Evolutionary conservation across 306 rosid species (phyloP).

Genomic region (Fagus crenata): DNA sequence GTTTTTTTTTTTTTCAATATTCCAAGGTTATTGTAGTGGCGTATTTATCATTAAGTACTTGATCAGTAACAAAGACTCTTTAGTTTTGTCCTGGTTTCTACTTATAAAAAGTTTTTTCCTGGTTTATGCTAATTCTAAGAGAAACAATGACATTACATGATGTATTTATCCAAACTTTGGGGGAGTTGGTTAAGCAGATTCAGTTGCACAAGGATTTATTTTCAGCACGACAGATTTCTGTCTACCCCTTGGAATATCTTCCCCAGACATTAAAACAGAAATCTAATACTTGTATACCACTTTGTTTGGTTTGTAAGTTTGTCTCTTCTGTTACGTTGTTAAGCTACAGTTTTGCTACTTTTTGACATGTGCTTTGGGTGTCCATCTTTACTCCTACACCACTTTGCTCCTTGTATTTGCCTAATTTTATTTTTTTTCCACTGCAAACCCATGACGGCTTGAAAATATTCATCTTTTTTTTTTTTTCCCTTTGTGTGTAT

Average conservation of each 20-base stretch:
- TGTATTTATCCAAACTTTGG: slow-evolving; percentile 21
- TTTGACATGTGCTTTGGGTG: neutral
- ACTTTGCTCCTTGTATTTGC: too few relatives aligned
- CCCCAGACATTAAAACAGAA: slow-evolving; percentile 42
- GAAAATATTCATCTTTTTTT: neutral
- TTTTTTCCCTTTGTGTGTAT: too few relatives aligned
- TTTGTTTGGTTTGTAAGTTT: slow-evolving; percentile 55
- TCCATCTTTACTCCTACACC: neutral
- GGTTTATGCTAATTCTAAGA: neutral
- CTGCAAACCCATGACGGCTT: neutral
- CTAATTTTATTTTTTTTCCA: neutral
- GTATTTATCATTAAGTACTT: neutral
- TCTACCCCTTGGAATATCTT: slow-evolving; percentile 27
- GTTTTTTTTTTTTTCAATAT: neutral
- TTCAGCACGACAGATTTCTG: slow-evolving; percentile 20
- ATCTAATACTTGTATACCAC: slow-evolving; percentile 51
- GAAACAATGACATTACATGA: neutral
- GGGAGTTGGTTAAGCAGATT: slow-evolving; percentile 36
- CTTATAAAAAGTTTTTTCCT: too few relatives aligned
- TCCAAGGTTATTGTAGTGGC: neutral
- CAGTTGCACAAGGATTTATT: slow-evolving; percentile 27
- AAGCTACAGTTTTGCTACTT: neutral
- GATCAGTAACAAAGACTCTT: neutral
- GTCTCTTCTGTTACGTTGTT: slow-evolving; percentile 50
- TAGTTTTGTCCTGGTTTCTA: neutral